These are phyloP conservation scores for Eucalyptus viminalis DNA, from an alignment of 345 rosid genomes.

Conservation along the genomic window DNA sequence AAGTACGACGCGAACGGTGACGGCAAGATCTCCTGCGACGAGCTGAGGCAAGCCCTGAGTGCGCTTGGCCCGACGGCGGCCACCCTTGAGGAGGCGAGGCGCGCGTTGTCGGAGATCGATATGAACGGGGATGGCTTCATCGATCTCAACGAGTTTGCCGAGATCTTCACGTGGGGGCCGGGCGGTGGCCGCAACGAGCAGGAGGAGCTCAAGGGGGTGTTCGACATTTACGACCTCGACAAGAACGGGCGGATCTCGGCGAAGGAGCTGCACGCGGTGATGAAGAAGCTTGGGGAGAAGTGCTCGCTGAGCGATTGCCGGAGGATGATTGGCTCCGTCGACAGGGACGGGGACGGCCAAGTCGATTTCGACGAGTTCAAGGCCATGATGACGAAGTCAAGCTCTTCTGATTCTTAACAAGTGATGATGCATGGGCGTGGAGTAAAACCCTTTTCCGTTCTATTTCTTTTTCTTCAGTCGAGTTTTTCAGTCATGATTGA, in stretches of 20 bases:
- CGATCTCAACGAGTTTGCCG: slow-evolving; percentile 66
- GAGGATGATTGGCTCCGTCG: slow-evolving; percentile 80
- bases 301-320: slow-evolving; percentile 52
- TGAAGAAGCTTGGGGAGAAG: slow-evolving; percentile 75
- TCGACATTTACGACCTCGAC: slow-evolving; percentile 65
- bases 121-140: slow-evolving; percentile 79
- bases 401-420: background rate
- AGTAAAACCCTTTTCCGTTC: background rate
- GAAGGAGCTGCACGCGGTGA: slow-evolving; percentile 53
- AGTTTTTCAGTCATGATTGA: background rate
- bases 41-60: slow-evolving; percentile 38
- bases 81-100: slow-evolving; percentile 32
- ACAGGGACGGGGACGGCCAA: slow-evolving; percentile 75
- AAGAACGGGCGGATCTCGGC: slow-evolving; percentile 74
- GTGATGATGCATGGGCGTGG: background rate
- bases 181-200: background rate
- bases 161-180: slow-evolving; percentile 7
- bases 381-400: slow-evolving; percentile 54
- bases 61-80: slow-evolving; percentile 32
- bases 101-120: slow-evolving; percentile 63
- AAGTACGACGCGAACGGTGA: slow-evolving; percentile 85
- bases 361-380: slow-evolving; percentile 91
- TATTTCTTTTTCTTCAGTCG: background rate
- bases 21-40: slow-evolving; percentile 69
- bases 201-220: slow-evolving; percentile 55